These are phyloP conservation scores for Penicillium nucicola DNA, from an alignment of 495 filamentous ascomycete genomes.

Conservation along the genomic window DNA sequence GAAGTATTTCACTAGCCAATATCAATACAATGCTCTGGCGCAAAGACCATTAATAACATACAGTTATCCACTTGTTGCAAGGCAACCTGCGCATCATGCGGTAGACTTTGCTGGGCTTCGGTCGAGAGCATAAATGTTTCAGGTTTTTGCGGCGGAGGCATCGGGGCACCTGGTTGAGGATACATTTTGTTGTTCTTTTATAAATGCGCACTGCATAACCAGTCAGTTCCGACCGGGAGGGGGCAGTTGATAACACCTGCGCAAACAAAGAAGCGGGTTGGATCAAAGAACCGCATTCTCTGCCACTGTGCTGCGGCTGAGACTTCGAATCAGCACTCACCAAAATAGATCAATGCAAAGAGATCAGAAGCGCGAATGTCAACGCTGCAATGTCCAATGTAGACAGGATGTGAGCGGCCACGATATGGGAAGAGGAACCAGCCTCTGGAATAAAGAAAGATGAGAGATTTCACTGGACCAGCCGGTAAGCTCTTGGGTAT, in stretches of 20 bases:
- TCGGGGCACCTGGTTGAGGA: constrained; percentile 50
- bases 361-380: constrained; percentile 4
- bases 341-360: neutral
- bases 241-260: constrained; percentile 12
- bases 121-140: constrained; percentile 98
- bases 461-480: constrained; percentile 43
- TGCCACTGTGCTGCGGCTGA: constrained; percentile 4
- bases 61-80: constrained; percentile 97
- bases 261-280: constrained; percentile 14
- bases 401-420: neutral
- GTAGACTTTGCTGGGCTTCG: constrained; percentile 92
- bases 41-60: constrained; percentile 50
- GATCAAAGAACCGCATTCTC: neutral
- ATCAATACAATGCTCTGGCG: constrained; percentile 12
- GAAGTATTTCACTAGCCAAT: constrained; percentile 89
- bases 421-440: constrained; percentile 27
- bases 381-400: constrained; percentile 10
- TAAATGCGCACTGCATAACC: constrained; percentile 6
- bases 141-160: constrained; percentile 80
- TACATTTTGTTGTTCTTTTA: constrained; percentile 39
- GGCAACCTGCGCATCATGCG: constrained; percentile 94
- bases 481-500: constrained; percentile 37
- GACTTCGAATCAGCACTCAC: constrained; percentile 7
- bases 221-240: constrained; percentile 19
- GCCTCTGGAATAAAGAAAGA: constrained; percentile 33